phyloP scores from a whole-genome alignment of 441 rosid species.

The Populus trichocarpa region DNA sequence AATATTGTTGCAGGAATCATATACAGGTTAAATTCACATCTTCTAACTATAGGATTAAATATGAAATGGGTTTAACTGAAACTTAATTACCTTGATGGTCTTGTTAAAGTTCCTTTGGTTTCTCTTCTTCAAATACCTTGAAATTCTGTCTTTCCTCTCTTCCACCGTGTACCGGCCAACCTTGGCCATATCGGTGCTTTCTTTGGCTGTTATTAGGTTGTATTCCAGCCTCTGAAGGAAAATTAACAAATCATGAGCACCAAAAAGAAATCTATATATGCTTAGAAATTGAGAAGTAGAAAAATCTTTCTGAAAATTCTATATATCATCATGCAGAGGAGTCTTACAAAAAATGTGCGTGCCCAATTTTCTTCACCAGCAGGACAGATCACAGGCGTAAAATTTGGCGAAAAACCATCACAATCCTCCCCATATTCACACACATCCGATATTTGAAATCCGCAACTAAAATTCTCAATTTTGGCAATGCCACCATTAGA shows the following conservation, averaged over 20 bases:
- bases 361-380: constrained; percentile 48
- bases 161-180: constrained; percentile 78
- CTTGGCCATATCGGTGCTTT: constrained; percentile 38
- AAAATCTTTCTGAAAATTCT: neutral
- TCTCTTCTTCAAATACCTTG: constrained; percentile 88
- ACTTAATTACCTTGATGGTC: constrained; percentile 69
- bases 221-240: neutral
- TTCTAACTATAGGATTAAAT: neutral
- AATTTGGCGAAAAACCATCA: constrained; percentile 39
- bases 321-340: neutral
- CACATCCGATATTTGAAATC: constrained; percentile 30
- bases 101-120: constrained; percentile 91
- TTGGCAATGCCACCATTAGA: constrained; percentile 20
- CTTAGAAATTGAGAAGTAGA: neutral
- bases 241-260: neutral
- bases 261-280: neutral
- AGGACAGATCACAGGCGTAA: constrained; percentile 38
- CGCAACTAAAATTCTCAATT: constrained; percentile 29
- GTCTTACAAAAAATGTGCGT: neutral
- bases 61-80: neutral
- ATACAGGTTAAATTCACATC: neutral
- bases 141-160: constrained; percentile 85
- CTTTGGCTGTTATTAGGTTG: constrained; percentile 16
- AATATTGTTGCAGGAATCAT: neutral
- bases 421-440: constrained; percentile 51